These are phyloP conservation scores for Anthracocystis setariae DNA, from an alignment of 1,284 basidiomycete species.

Conservation along the genomic window DNA sequence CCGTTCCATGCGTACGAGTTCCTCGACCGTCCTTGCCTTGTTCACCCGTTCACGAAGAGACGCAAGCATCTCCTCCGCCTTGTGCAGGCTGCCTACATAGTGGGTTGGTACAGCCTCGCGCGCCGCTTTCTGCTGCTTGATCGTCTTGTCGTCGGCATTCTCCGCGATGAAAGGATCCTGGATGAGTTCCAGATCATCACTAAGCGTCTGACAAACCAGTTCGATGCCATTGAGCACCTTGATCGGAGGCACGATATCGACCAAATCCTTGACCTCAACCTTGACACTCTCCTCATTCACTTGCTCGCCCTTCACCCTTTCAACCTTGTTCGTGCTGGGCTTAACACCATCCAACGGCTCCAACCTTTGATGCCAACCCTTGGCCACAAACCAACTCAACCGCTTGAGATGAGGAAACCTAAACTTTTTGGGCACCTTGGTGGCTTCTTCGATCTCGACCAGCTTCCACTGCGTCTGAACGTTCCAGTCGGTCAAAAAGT, in stretches of 20 bases:
- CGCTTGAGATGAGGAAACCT: constrained; percentile 77
- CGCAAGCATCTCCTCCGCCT: constrained; percentile 29
- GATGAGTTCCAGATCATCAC: constrained; percentile 41
- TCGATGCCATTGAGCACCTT: constrained; percentile 33
- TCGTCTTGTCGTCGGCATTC: constrained; percentile 28
- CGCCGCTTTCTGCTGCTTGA: constrained; percentile 43
- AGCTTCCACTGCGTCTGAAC: constrained; percentile 75
- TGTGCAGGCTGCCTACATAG: constrained; percentile 26
- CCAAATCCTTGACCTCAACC: neutral
- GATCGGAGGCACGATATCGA: constrained; percentile 18
- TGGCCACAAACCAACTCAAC: constrained; percentile 68
- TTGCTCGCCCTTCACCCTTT: neutral
- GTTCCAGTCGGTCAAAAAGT: constrained; percentile 71
- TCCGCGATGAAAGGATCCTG: constrained; percentile 29
- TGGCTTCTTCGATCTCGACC: constrained; percentile 88
- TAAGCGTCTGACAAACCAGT: constrained; percentile 27
- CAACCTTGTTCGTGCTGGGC: neutral
- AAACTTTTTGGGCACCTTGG: constrained; percentile 93
- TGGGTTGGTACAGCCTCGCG: constrained; percentile 39
- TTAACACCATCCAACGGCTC: constrained; percentile 8
- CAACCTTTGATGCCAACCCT: constrained; percentile 48
- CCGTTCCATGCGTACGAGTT: constrained; percentile 12
- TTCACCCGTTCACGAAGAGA: constrained; percentile 22
- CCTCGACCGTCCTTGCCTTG: constrained; percentile 12
- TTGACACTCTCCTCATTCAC: neutral